Conservation (phyloP, 2,329 filamentous ascomycete genomes). For the Lachnellula suecica region DNA sequence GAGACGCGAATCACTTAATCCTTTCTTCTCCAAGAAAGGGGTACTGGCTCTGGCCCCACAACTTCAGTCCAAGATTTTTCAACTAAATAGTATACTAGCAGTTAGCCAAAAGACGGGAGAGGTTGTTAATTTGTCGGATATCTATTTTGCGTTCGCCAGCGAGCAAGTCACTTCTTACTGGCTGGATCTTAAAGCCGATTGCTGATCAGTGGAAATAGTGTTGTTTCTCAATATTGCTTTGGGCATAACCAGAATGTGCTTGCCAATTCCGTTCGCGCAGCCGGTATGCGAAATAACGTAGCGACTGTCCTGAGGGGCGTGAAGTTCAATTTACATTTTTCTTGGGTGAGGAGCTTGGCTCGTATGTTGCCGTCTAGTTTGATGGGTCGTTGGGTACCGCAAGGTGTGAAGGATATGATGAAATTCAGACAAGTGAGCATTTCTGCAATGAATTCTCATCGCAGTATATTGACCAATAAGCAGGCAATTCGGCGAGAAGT, state of each 20-base stretch:
- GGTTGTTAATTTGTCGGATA: conserved; percentile 1
- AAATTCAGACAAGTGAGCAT: not conserved
- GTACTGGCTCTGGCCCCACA: conserved; percentile 1
- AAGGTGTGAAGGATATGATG: conserved; percentile 4
- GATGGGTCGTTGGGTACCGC: not conserved
- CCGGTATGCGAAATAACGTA: not conserved
- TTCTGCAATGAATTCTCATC: not conserved
- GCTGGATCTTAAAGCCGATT: not conserved
- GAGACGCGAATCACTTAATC: conserved; percentile 14
- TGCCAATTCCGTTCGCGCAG: not conserved
- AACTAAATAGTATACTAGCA: not conserved
- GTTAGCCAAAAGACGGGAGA: not conserved
- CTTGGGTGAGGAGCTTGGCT: not conserved
- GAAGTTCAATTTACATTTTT: conserved; percentile 1
- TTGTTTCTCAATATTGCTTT: conserved; percentile 7
- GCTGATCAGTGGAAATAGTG: not conserved
- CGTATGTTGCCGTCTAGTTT: not conserved
- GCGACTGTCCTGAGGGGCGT: not conserved
- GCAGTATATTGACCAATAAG: not conserved
- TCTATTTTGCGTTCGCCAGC: conserved; percentile 1
- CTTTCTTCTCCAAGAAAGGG: conserved; percentile 14
- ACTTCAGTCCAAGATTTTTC: not conserved
- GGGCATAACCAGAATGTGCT: not conserved
- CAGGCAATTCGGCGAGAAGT: conserved; percentile 3
- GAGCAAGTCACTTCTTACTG: not conserved